These are phyloP conservation scores for Dacryopinax primogenitus DNA, from an alignment of 768 basidiomycete genomes.

Conservation along the genomic window DNA sequence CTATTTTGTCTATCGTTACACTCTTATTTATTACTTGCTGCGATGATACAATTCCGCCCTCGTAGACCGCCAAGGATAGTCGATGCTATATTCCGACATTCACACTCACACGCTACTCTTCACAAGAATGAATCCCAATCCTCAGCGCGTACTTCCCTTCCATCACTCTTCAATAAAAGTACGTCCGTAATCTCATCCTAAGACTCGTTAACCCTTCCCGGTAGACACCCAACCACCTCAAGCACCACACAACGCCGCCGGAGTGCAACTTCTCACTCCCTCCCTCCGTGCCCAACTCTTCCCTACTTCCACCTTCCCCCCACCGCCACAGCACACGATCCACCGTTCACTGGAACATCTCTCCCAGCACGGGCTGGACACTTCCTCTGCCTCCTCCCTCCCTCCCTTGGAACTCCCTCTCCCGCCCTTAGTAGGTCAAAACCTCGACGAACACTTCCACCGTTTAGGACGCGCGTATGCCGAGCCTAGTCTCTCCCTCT, in stretches of 20 bases:
- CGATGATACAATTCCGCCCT: neutral
- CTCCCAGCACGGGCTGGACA: slow-evolving; percentile 64
- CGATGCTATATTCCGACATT: neutral
- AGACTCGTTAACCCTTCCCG: too few relatives aligned
- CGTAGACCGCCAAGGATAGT: neutral
- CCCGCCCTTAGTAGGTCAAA: slow-evolving; percentile 67
- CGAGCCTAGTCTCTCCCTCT: slow-evolving; percentile 65
- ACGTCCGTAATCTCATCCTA: too few relatives aligned
- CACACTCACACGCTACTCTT: neutral
- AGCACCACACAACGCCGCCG: slow-evolving; percentile 57
- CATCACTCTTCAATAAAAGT: too few relatives aligned
- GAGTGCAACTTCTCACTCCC: slow-evolving; percentile 84
- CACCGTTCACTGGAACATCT: slow-evolving; percentile 75
- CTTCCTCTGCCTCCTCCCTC: slow-evolving; percentile 64
- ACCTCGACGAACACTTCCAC: slow-evolving; percentile 81
- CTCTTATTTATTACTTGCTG: too few relatives aligned
- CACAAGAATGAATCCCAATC: too few relatives aligned
- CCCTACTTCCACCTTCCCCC: slow-evolving; percentile 46
- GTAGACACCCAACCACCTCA: neutral
- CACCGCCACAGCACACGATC: slow-evolving; percentile 47
- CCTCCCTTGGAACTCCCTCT: slow-evolving; percentile 68
- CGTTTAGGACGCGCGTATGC: slow-evolving; percentile 54
- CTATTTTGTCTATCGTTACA: neutral
- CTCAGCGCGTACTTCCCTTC: too few relatives aligned
- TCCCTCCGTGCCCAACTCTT: slow-evolving; percentile 76